Evolutionary conservation across 192 early-diverging fungal species (phyloP), one percentile per base, ranked within the genome.

Genomic region (Polychytrium aggregatum): DNA sequence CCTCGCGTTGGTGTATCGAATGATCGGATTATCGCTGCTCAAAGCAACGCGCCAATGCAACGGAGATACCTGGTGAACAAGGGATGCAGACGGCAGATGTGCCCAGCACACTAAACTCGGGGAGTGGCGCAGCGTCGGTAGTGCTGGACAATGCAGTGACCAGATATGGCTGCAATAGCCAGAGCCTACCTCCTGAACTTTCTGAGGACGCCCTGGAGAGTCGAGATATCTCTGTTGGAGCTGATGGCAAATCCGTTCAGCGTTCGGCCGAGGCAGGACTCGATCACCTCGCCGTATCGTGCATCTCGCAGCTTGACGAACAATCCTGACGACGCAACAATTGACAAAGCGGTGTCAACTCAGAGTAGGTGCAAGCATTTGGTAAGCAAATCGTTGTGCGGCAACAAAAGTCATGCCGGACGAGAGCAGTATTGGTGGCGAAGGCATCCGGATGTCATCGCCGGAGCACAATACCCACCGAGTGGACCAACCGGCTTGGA

Each of bases 381-480:
- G 35, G 8, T 36, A 16, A 36, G 35, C 9, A 16, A 16, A 11
- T 36, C 35, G 8, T 8, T 11, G 9, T 16, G 8, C 16, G 9
- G 9, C 35, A 36, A 11, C 9, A 29, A 30, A 42, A n/a, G 18
- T 42, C 7, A 21, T 42, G 8, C 13, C 24, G 9, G 22, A 18
- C 36, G n/a, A 37, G n/a, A 9, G 10, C 36, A 37, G n/a, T n/a
- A 9, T 11, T 37, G 36, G 10, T 37, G 10, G n/a, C 36, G 36
- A 11, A n/a, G n/a, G 10, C 10, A 37, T 9, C n/a, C 35, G 35
- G 16, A 76, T 71, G 0, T 76, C 79, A 27, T 48, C 52, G 26
- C 65, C 60, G 6, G 82, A 82, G n/a, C 49, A 52, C 35, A 59
- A 36, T 26, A 85, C 82, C 13, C 83, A 81, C 39, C 74, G 51